Evolutionary conservation across 208 protist genomes (phyloP), one percentile per base, ranked within the genome.

Genomic region (Jaenimonas drosophilae): DNA sequence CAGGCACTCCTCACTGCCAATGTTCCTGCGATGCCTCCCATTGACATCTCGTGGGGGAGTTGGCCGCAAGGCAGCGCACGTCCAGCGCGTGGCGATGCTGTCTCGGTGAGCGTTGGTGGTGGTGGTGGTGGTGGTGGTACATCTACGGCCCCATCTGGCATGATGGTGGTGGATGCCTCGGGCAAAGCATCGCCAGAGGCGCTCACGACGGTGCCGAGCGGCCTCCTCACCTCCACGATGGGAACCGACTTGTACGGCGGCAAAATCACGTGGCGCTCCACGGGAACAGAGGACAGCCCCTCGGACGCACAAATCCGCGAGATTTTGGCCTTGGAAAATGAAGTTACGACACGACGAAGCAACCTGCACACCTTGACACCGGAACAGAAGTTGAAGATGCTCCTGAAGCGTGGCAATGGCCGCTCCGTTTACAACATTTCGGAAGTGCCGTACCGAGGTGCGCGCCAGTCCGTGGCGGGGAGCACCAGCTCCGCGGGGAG

Each of bases 391-490:
- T 41, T 69, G 34, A 4, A 12, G 28, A 16, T 17, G 37, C 26
- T 61, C 12, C 49, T 69, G 3, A 9, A 63, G 41, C 61, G 54
- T 47, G 61, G 47, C 6, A 69, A 63, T 32, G 41, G 40, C 19
- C 51, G 46, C 2, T 54, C 42, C 14, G 54, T 69, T 16, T 69
- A 69, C 48, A 48, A 54, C 21, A 45, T 56, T n/a, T 7, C 37
- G 23, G 19, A 42, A 42, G 37, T 11, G 23, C 7, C 37, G 37
- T 6, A 17, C 37, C 37, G 37, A 42, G 37, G 23, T n/a, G n/a
- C n/a, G n/a, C n/a, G n/a, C n/a, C n/a, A n/a, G n/a, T n/a, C n/a
- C n/a, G n/a, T n/a, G n/a, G n/a, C n/a, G n/a, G n/a, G n/a, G n/a
- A n/a, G n/a, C n/a, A n/a, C n/a, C n/a, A n/a, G n/a, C n/a, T n/a